Conservation (phyloP, 306 rosid genomes). For the Quercus robur region DNA sequence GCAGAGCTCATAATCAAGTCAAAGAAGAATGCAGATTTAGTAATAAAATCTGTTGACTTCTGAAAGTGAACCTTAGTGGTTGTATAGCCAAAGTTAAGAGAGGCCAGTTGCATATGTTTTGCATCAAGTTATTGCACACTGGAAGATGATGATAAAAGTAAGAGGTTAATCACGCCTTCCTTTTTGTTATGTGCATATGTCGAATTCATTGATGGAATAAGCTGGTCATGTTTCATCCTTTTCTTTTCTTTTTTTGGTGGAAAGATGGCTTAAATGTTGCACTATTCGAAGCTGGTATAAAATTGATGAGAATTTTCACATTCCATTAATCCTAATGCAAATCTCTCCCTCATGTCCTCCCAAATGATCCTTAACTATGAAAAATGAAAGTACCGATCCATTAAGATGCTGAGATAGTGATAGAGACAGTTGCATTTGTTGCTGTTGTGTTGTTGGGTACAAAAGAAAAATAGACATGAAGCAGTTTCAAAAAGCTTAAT, state of each 20-base stretch:
- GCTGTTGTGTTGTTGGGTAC: neutral
- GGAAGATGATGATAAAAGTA: too few species aligned
- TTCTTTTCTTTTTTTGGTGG: neutral
- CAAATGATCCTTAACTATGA: neutral
- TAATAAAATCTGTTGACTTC: slow-evolving; percentile 71
- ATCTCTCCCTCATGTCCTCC: neutral
- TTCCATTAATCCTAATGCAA: neutral
- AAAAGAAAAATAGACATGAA: neutral
- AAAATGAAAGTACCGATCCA: neutral
- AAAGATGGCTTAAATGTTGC: neutral
- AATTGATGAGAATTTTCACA: neutral
- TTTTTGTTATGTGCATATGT: neutral
- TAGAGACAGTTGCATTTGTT: neutral
- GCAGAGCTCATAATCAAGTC: slow-evolving; percentile 79
- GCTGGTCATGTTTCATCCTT: neutral
- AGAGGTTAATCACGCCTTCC: neutral
- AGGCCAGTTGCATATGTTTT: neutral
- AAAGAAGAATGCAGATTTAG: slow-evolving; percentile 69
- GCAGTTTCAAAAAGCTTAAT: neutral
- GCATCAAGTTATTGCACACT: neutral
- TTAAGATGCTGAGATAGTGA: neutral
- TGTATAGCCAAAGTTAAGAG: neutral
- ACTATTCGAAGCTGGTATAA: neutral
- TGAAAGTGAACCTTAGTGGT: slow-evolving; percentile 29
- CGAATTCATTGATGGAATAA: neutral